These are phyloP conservation scores for Limonium bicolor DNA, from an alignment of 148 eudicot genomes.

Conservation along the genomic window DNA sequence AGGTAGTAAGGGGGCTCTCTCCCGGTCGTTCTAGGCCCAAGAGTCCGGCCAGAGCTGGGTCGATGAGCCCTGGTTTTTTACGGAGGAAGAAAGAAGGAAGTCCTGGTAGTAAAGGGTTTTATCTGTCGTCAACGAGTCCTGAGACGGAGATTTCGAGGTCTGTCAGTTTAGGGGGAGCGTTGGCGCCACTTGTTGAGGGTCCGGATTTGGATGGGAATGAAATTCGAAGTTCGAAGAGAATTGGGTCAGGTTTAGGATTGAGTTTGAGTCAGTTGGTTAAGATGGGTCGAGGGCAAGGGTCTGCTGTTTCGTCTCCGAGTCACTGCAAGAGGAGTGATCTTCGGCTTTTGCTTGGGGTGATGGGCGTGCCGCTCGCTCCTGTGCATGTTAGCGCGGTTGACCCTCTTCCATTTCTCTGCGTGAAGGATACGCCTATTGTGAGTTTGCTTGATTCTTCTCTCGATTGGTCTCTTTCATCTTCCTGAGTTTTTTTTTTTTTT, in stretches of 20 bases:
- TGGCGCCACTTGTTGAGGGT: constrained; percentile 63
- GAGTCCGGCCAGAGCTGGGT: neutral
- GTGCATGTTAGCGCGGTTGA: constrained; percentile 57
- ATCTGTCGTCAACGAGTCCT: constrained; percentile 17
- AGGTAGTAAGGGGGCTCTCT: constrained; percentile 65
- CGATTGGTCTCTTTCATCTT: constrained; percentile 2
- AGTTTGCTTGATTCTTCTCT: constrained; percentile 15
- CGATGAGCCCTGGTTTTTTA: neutral
- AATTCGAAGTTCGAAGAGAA: no score
- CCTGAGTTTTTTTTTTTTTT: neutral
- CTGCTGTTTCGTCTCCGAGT: constrained; percentile 8
- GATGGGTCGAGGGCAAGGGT: constrained; percentile 28
- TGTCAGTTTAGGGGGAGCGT: constrained; percentile 38
- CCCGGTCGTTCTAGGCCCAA: constrained; percentile 56
- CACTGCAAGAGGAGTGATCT: constrained; percentile 53
- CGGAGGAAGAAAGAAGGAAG: no score
- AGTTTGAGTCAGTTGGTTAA: constrained; percentile 20
- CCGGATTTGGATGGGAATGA: constrained; percentile 49
- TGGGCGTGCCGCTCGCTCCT: constrained; percentile 95
- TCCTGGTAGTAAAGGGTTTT: no score
- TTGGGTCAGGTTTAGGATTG: constrained; percentile 30
- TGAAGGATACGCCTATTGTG: constrained; percentile 88
- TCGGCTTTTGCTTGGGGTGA: constrained; percentile 67
- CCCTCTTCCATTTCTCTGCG: constrained; percentile 69
- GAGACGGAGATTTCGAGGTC: constrained; percentile 28